phyloP scores from a whole-genome alignment of 208 protist genomes.

The Tritrichomonas musculus region DNA sequence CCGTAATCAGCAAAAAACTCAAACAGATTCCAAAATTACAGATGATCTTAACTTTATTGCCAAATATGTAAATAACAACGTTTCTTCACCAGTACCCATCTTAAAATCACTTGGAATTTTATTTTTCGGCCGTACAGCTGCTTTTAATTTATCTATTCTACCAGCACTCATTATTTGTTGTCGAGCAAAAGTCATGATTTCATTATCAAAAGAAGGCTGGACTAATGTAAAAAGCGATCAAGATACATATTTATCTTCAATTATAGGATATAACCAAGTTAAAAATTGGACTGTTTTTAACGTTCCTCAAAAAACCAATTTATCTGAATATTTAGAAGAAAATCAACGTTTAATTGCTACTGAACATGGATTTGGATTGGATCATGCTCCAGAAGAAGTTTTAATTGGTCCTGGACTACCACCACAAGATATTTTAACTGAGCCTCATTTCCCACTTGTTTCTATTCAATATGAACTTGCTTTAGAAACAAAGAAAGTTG shows the following conservation, averaged over 20 bases:
- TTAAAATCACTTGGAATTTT: neutral
- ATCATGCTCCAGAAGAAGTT: neutral
- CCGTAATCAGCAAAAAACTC: too few species aligned
- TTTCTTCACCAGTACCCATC: neutral
- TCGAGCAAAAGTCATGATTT: neutral
- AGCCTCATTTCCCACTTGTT: slow-evolving; percentile 29
- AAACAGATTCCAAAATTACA: too few species aligned
- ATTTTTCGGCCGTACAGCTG: neutral
- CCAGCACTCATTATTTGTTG: neutral
- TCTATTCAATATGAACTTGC: slow-evolving; percentile 7
- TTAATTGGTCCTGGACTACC: neutral
- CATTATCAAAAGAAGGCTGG: neutral
- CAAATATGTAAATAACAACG: neutral
- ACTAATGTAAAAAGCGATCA: neutral
- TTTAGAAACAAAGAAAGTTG: neutral
- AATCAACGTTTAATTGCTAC: neutral
- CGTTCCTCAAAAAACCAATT: neutral
- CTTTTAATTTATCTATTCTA: neutral
- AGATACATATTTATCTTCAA: neutral
- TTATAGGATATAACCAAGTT: neutral
- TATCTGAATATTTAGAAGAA: neutral
- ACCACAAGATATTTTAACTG: neutral
- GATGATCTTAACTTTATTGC: too few species aligned
- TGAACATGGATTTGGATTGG: neutral
- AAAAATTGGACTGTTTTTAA: slow-evolving; percentile 17